Conservation (phyloP, 2,329 filamentous ascomycete species). For the Ophiostoma angusticollis region DNA sequence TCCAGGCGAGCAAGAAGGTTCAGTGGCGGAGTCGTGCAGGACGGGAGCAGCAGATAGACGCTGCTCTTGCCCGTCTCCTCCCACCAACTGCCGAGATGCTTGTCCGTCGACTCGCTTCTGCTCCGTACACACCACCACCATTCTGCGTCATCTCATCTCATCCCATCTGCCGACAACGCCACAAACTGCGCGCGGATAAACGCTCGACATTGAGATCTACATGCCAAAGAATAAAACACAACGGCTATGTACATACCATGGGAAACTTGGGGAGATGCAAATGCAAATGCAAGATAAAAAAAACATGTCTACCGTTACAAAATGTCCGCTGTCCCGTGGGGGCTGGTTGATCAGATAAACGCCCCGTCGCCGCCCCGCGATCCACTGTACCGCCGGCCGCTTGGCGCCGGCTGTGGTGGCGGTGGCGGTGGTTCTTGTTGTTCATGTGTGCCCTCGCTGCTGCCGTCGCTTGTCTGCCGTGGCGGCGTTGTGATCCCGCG, state of each 20-base stretch:
- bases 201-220: too few species aligned
- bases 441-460: slow-evolving; percentile 1
- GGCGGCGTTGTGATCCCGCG: slow-evolving; percentile 26
- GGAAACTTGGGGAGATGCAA: background rate
- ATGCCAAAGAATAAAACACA: background rate
- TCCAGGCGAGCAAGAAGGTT: too few species aligned
- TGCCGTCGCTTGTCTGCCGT: slow-evolving; percentile 2
- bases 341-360: slow-evolving; percentile 15
- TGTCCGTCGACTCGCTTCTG: too few species aligned
- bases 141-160: too few species aligned
- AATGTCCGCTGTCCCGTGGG: background rate
- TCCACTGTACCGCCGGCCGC: slow-evolving; percentile 10
- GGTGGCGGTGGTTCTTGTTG: background rate
- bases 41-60: too few species aligned
- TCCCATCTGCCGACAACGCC: too few species aligned
- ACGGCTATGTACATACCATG: background rate
- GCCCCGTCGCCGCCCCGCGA: slow-evolving; percentile 15
- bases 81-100: too few species aligned
- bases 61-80: too few species aligned
- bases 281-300: background rate
- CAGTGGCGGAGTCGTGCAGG: too few species aligned
- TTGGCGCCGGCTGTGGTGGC: slow-evolving; percentile 11
- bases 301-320: background rate
- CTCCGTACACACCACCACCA: too few species aligned
- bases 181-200: too few species aligned